A percentile compares a stretch with the other conserved stretches of the same genome.
These are phyloP conservation scores for Jatropha multifida DNA, from an alignment of 441 rosid genomes.

Conservation along the genomic window DNA sequence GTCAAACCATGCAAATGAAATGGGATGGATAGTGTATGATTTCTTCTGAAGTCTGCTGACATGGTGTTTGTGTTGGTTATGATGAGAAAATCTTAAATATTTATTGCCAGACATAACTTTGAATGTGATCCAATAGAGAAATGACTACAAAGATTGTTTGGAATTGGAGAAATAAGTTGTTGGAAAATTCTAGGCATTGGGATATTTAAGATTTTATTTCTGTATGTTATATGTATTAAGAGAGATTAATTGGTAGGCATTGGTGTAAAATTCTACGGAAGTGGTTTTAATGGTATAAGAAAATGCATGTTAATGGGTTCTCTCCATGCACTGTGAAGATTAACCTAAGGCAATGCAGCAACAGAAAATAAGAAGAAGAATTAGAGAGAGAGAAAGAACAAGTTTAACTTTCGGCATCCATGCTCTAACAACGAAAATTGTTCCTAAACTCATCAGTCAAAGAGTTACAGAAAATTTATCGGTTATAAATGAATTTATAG, in stretches of 20 bases:
- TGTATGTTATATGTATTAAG: too few species aligned
- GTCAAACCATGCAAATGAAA: too few species aligned
- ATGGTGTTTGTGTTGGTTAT: neutral
- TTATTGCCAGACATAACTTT: neutral
- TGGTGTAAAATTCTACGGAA: neutral
- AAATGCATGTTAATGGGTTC: neutral
- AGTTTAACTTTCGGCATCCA: neutral
- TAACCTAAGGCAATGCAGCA: neutral
- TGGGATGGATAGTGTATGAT: neutral
- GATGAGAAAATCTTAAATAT: neutral
- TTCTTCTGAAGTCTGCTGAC: neutral
- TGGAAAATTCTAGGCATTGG: neutral
- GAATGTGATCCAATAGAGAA: neutral
- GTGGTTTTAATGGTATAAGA: neutral
- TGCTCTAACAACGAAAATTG: neutral
- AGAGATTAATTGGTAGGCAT: neutral
- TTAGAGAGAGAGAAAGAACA: neutral
- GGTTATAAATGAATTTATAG: neutral
- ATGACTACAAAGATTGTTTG: neutral
- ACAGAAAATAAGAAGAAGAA: neutral
- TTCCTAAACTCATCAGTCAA: neutral
- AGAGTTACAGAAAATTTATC: neutral
- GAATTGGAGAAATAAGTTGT: neutral
- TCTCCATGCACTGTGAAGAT: neutral
- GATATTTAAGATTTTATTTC: neutral